Base-by-base conservation (phyloP, 345 rosid genomes). In the Moringa oleifera region DNA sequence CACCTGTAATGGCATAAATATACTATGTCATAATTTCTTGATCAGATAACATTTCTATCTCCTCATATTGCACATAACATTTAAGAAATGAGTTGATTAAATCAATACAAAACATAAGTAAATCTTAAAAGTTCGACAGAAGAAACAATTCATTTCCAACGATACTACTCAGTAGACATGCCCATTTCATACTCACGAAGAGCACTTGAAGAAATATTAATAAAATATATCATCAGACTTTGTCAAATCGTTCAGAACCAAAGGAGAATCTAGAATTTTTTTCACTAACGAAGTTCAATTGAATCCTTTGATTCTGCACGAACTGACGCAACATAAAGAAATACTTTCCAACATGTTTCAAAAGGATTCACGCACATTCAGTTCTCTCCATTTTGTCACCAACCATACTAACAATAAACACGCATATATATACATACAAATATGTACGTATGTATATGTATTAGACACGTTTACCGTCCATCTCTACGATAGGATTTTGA, bases 401-500 rank as follows among this genome's bases (percentile, higher is more conserved):
- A 41, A 41, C 17, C 17, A 5, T 33, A 15, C 47, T 2, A 41
- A 15, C 47, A 41, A 41, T 41, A 41, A 41, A 41, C 47, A 7
- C 13, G 47, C 47, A 11, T 15, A 4, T 1, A 41, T 1, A 7
- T 4, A 41, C 5, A 33, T 11, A n/a, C 11, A 11, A 33, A 33
- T 33, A 33, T 33, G 11, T 33, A 41, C 12, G 11, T 33, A 33
- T 33, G 11, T 33, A 41, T 41, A 41, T 4, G 47, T 41, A 7
- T 15, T 11, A 15, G 13, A 33, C 11, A 33, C 5, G 61, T 77
- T 75, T 74, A 80, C 89, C 89, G 60, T 84, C 86, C 86, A 84
- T 84, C 69, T 84, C 86, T 19, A 84, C 89, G 62, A 84, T 70
- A 28, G 86, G 89, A 19, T 80, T 84, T 65, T 73, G 75, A 69